These are phyloP conservation scores for Blastomyces silverae DNA, from an alignment of 2,329 filamentous ascomycete species.

Conservation along the genomic window DNA sequence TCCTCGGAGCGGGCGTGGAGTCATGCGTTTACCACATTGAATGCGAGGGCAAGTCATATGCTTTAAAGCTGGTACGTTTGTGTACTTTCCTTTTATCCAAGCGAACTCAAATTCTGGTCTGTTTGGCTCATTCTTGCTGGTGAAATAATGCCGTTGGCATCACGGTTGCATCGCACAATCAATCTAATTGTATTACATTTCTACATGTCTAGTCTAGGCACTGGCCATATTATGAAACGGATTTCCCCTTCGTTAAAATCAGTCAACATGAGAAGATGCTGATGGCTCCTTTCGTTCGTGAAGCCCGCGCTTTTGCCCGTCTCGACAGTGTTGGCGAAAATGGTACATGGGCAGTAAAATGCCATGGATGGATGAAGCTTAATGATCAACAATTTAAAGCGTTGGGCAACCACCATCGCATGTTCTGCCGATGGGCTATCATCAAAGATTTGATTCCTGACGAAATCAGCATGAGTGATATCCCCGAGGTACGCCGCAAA, in stretches of 20 bases:
- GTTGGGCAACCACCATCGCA: background rate
- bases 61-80: too few species aligned
- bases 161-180: too few species aligned
- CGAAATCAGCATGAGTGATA: conserved; percentile 14
- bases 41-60: too few species aligned
- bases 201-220: background rate
- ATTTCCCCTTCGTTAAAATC: background rate
- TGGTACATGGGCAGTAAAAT: conserved; percentile 20
- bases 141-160: too few species aligned
- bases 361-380: conserved; percentile 20
- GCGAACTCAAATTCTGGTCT: too few species aligned
- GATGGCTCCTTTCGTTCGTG: conserved; percentile 15
- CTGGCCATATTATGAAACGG: background rate
- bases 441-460: conserved; percentile 19
- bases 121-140: too few species aligned
- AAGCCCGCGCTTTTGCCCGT: conserved; percentile 19
- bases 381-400: conserved; percentile 13
- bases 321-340: conserved; percentile 18
- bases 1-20: too few species aligned
- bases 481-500: conserved; percentile 18
- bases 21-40: too few species aligned
- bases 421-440: conserved; percentile 17
- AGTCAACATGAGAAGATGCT: background rate
- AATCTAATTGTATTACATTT: background rate
- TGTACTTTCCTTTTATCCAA: too few species aligned